A percentile compares a stretch with the other conserved stretches of the same genome.
Evolutionary conservation across 345 rosid genomes (phyloP).

Genomic region (Camelina laxa): DNA sequence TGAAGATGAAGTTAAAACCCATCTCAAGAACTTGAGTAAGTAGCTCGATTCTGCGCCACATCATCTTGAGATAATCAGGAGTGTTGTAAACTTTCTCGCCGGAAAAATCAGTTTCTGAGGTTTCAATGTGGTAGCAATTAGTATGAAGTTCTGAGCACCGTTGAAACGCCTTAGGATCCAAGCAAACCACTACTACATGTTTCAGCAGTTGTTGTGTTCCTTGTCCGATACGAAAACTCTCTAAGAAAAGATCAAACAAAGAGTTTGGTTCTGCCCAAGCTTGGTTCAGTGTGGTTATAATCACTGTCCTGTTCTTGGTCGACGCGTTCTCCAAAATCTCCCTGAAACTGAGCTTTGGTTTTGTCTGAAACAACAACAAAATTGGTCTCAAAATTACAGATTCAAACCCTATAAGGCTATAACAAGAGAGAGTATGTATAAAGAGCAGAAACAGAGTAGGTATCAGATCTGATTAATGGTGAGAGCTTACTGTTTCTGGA

Average conservation of each 20-base stretch:
- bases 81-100: slow-evolving; percentile 63
- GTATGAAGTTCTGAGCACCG: slow-evolving; percentile 54
- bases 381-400: background rate
- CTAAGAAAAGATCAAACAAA: slow-evolving; percentile 63
- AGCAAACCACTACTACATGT: slow-evolving; percentile 58
- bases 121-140: slow-evolving; percentile 49
- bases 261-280: slow-evolving; percentile 79
- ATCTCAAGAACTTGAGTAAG: slow-evolving; percentile 53
- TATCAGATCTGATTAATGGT: slow-evolving; percentile 16
- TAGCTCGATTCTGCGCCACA: slow-evolving; percentile 74
- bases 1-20: slow-evolving; percentile 73
- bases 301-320: slow-evolving; percentile 56
- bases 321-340: slow-evolving; percentile 38
- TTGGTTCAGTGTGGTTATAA: slow-evolving; percentile 63
- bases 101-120: slow-evolving; percentile 50
- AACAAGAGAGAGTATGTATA: slow-evolving; percentile 7
- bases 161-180: slow-evolving; percentile 59
- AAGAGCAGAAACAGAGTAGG: slow-evolving; percentile 12
- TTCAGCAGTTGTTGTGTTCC: slow-evolving; percentile 51
- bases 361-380: slow-evolving; percentile 31
- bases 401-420: slow-evolving; percentile 18
- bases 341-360: slow-evolving; percentile 29
- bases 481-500: slow-evolving; percentile 33
- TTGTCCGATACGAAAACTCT: slow-evolving; percentile 62
- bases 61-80: slow-evolving; percentile 62